Base-by-base conservation (phyloP, 2,329 filamentous ascomycete genomes). In the Beauveria australis region DNA sequence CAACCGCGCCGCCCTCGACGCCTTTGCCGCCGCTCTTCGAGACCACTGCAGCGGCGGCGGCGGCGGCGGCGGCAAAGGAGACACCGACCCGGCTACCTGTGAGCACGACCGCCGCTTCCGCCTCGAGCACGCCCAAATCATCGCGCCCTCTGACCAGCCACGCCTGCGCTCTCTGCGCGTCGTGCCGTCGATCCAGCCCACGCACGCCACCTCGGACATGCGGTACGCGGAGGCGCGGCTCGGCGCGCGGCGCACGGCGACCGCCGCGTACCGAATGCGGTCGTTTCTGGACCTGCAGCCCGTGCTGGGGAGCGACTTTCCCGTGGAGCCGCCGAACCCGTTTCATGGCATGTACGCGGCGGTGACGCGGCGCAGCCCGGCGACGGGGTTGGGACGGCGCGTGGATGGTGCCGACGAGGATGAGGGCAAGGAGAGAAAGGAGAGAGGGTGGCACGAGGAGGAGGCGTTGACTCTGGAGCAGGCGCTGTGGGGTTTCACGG, bases 181-280 rank as follows among this genome's bases (percentile, higher is more conserved):
- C 66, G 79, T 89, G 57, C 85, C 87, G 0, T 88, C 84, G 2
- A 84, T 90, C 59, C 87, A 89, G 67, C 87, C 87, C 5, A 89
- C 87, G 0, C 87, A 89, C 67, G 86, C 87, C 24, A 89, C 87
- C 3, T 87, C 84, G 8, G 87, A 89, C 70, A 88, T 87, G 83
- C 78, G 79, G 5, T 89, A 89, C 66, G 87, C 86, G 9, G 78
- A 83, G 63, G 72, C 71, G 44, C 79, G 87, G 7, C 80, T 90
- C 0, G 87, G 87, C 0, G 66, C 68, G 10, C 71, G 78, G 26
- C 81, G 87, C 24, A 82, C 82, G 1, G 68, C 69, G 19, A 67
- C 73, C 16, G 81, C 84, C 62, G 87, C 86, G 1, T 90, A 90
- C 70, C 79, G 85, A 24, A 89, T 89, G 86, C 75, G 76, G 12